Conservation (phyloP, 495 filamentous ascomycete species). For the Tuber microsphaerosporum region DNA sequence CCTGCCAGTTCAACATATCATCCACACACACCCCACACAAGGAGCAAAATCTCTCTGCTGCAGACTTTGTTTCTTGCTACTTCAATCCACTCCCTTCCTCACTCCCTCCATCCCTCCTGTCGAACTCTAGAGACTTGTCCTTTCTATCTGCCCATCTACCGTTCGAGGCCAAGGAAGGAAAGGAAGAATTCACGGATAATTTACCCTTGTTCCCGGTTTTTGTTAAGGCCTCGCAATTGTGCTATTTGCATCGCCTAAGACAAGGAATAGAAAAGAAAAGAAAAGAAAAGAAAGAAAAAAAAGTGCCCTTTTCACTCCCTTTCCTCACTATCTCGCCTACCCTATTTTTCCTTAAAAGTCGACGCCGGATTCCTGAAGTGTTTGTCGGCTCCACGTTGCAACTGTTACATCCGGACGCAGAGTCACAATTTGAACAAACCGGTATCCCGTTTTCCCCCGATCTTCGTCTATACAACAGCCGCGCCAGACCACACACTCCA, state of each 20-base stretch:
- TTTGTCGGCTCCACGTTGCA: neutral
- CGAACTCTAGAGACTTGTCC: neutral
- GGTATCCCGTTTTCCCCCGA: constrained; percentile 2
- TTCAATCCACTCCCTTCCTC: neutral
- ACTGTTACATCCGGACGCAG: neutral
- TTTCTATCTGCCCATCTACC: neutral
- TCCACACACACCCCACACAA: neutral
- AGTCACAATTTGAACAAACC: neutral
- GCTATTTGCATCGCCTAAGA: neutral
- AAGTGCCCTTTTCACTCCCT: neutral
- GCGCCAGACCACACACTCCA: neutral
- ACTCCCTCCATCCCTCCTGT: neutral
- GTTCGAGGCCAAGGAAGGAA: neutral
- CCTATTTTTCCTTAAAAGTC: neutral
- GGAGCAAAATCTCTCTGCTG: neutral
- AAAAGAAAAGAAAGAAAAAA: neutral
- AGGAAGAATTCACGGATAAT: neutral
- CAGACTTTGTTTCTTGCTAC: neutral
- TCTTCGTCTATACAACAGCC: neutral
- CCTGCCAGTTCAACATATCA: neutral
- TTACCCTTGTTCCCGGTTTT: neutral
- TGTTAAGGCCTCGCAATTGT: neutral
- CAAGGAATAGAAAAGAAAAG: neutral
- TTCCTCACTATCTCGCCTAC: neutral
- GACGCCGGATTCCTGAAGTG: neutral